Base-by-base conservation (phyloP, 1,284 basidiomycete genomes). In the Ustilago nuda region DNA sequence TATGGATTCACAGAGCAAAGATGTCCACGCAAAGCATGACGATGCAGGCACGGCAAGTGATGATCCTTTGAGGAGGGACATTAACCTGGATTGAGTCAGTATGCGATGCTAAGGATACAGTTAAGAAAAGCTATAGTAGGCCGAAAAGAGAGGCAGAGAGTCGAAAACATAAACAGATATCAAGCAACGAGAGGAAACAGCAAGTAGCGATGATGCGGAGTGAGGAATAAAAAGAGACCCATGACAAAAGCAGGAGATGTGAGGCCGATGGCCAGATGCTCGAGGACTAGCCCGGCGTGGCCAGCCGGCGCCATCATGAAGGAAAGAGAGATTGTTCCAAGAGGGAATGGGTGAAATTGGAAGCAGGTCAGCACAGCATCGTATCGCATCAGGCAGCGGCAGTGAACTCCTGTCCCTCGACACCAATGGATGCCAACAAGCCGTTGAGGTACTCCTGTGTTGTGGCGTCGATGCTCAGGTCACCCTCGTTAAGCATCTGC, bases 351-450 rank as follows among this genome's bases (percentile, higher is more conserved):
- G 19, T 19, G 11, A 37, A 7, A 37, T 27, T 27, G 23, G 32
- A 52, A 15, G 19, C 5, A 54, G 6, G 13, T 27, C 6, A 30
- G 45, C n/a, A 17, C 36, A 35, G 7, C 30, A 56, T 19, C 23
- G 45, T 19, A 9, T 19, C n/a, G 46, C 36, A 9, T 43, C 19
- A 62, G 36, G 61, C 61, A 39, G 46, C 35, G 11, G 64, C 33
- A 50, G 53, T 53, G 32, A 65, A 68, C 33, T 60, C 55, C 51
- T 75, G 72, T 3, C 72, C 57, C 50, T 76, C 65, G 48, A 76
- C 74, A 52, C 76, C 76, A 51, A 78, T 78, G 32, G 76, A 78
- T n/a, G 76, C 66, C 19, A 78, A 48, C 33, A 78, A 52, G 17
- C 66, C 71, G 19, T 74, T 67, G 3, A 78, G 72, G 19, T 78